A percentile compares a stretch with the other conserved stretches of the same genome.
Evolutionary conservation across 768 basidiomycete genomes (phyloP).

Genomic region (Termitomyces sp.): DNA sequence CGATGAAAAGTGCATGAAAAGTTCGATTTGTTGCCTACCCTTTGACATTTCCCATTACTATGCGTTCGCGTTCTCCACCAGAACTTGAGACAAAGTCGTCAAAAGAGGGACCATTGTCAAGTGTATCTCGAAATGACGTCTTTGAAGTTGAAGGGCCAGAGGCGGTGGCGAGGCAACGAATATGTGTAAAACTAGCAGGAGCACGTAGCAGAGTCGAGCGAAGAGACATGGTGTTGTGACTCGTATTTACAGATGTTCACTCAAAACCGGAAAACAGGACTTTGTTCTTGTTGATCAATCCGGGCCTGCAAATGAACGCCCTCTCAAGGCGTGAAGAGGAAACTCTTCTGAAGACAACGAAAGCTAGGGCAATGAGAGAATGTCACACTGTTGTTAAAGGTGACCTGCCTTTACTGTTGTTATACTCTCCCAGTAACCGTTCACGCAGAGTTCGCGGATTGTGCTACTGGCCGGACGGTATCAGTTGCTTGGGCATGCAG

Average conservation of each 20-base stretch:
- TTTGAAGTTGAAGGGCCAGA: constrained; percentile 32
- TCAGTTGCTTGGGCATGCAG: constrained; percentile 86
- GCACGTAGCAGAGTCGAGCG: constrained; percentile 10
- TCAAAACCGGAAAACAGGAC: not conserved
- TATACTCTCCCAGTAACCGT: not conserved
- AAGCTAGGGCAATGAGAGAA: constrained; percentile 71
- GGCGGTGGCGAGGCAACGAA: constrained; percentile 44
- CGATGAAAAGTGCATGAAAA: not conserved
- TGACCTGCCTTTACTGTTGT: constrained; percentile 15
- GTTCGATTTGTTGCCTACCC: constrained; percentile 34
- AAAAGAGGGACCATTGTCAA: constrained; percentile 66
- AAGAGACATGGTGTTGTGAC: constrained; percentile 5
- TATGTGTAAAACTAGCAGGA: constrained; percentile 23
- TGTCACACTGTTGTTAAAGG: constrained; percentile 78
- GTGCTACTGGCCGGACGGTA: constrained; percentile 73
- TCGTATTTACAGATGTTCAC: not conserved
- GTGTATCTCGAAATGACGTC: constrained; percentile 41
- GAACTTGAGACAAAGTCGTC: constrained; percentile 67
- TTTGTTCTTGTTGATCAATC: constrained; percentile 2
- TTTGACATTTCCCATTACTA: constrained; percentile 68
- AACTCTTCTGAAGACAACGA: constrained; percentile 75
- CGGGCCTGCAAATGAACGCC: constrained; percentile 58
- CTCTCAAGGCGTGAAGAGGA: constrained; percentile 88
- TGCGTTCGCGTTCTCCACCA: constrained; percentile 43
- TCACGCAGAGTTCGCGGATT: constrained; percentile 73